Evolutionary conservation across 768 basidiomycete species (phyloP).

Genomic region (Lyophyllum atratum): DNA sequence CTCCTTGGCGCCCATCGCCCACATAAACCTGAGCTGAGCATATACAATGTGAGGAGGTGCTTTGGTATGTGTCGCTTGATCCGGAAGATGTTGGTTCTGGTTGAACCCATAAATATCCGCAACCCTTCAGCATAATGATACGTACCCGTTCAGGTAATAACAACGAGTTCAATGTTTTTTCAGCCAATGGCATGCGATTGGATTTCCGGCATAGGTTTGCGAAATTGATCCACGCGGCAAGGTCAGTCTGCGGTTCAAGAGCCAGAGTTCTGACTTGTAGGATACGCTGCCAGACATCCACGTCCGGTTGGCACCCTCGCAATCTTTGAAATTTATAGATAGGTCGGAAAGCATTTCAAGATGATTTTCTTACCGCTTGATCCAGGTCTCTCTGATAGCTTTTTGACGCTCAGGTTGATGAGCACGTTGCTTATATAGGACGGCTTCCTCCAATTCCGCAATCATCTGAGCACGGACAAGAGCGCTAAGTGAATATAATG

Average conservation of each 20-base stretch:
- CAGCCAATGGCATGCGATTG: constrained; percentile 91
- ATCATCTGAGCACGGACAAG: constrained; percentile 99
- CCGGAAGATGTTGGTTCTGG: constrained; percentile 48
- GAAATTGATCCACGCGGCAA: constrained; percentile 98
- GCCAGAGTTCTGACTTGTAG: constrained; percentile 95
- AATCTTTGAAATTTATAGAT: constrained; percentile 54
- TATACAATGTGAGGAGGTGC: constrained; percentile 97
- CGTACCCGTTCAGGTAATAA: constrained; percentile 71
- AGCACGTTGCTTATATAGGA: constrained; percentile 89
- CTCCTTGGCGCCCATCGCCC: constrained; percentile 81
- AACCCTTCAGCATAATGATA: too few species aligned
- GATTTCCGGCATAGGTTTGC: constrained; percentile 96
- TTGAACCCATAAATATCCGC: too few species aligned
- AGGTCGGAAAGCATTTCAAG: not conserved
- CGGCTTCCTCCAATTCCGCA: constrained; percentile 97
- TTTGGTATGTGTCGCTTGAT: constrained; percentile 54
- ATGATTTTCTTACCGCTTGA: constrained; percentile 74
- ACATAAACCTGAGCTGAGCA: constrained; percentile 93
- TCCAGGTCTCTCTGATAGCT: constrained; percentile 94
- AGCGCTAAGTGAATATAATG: constrained; percentile 49
- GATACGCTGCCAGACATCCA: constrained; percentile 98
- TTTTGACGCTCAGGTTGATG: constrained; percentile 93
- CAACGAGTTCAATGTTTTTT: constrained; percentile 94
- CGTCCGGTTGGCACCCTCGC: constrained; percentile 95
- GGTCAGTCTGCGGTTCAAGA: constrained; percentile 90